Evolutionary conservation across 2,329 filamentous ascomycete genomes (phyloP), one percentile per base, ranked within the genome.

Genomic region (Purpureocillium takamizusanense): DNA sequence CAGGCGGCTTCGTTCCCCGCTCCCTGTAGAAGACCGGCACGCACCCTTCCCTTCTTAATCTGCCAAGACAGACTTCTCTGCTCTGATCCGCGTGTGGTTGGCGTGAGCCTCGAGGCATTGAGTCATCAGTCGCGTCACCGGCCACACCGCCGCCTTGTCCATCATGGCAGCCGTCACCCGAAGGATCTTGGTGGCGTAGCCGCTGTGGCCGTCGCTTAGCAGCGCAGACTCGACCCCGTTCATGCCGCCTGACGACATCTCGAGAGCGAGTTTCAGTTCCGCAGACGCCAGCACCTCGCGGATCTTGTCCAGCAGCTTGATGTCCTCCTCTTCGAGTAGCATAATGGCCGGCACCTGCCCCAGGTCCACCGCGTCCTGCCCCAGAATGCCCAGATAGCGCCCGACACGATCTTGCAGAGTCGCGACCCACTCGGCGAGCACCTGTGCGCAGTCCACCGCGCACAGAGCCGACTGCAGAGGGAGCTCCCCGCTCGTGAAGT

Each of bases 391-490:
- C 6, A 97, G 61, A 51, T 92, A 94, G 4, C 80, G 79, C 0
- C 90, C 90, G n/a, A 95, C 84, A 8, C 92, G 83, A 53, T 95
- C 89, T 59, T 98, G 92, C 4, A 97, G 77, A 2, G 88, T 92
- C 5, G 86, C 85, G 31, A 92, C 76, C 90, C 90, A 98, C 61
- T 97, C 90, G 1, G 87, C 87, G 25, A 98, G 74, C 2, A 97
- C 87, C 54, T 95, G 89, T 3, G 86, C 84, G 54, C 90, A 97
- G 54, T 97, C 90, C 52, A 95, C 94, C 5, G 85, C 81, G 59
- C 90, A 95, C 70, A 97, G 81, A 1, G 88, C 86, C 12, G 86
- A 88, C 56, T 95, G 90, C 30, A 95, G 76, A 0, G 92, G 88
- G 11, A 97, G 70, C 54, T 95, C 88, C 33, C 86, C 75, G 38